These are phyloP conservation scores for Singerocomus rubriflavus DNA, from an alignment of 1,284 basidiomycete species.

Conservation along the genomic window DNA sequence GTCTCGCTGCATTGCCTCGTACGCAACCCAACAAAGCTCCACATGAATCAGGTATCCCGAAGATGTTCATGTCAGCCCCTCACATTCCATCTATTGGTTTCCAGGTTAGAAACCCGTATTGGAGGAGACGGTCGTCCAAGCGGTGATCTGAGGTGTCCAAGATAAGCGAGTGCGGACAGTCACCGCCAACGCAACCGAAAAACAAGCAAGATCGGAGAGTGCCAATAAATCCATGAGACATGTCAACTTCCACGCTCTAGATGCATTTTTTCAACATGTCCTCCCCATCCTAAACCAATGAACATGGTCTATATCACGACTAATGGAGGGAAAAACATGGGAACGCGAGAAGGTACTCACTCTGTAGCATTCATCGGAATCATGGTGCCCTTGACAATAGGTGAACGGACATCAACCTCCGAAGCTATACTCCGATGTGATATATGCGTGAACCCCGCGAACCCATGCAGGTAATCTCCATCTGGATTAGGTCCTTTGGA, in stretches of 20 bases:
- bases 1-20: not conserved
- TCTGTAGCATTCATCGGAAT: conserved; percentile 18
- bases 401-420: conserved; percentile 30
- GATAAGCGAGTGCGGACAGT: conserved; percentile 21
- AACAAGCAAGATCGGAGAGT: conserved; percentile 18
- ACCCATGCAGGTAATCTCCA: conserved; percentile 1
- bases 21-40: conserved; percentile 2
- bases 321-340: not conserved
- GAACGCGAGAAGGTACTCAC: conserved; percentile 20
- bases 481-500: conserved; percentile 1
- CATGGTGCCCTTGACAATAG: conserved; percentile 22
- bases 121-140: conserved; percentile 31
- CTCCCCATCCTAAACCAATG: conserved; percentile 14
- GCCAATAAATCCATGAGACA: conserved; percentile 6
- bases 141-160: conserved; percentile 18
- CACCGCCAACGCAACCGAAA: conserved; percentile 15
- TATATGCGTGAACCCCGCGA: conserved; percentile 17
- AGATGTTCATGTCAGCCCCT: conserved; percentile 1
- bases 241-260: conserved; percentile 4
- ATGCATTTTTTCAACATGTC: conserved; percentile 13
- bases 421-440: conserved; percentile 9
- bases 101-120: conserved; percentile 3
- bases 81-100: conserved; percentile 2
- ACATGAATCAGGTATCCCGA: not conserved
- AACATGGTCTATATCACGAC: conserved; percentile 9